Evolutionary conservation across 345 rosid genomes (phyloP).

Genomic region (Bruguiera gymnorhiza): DNA sequence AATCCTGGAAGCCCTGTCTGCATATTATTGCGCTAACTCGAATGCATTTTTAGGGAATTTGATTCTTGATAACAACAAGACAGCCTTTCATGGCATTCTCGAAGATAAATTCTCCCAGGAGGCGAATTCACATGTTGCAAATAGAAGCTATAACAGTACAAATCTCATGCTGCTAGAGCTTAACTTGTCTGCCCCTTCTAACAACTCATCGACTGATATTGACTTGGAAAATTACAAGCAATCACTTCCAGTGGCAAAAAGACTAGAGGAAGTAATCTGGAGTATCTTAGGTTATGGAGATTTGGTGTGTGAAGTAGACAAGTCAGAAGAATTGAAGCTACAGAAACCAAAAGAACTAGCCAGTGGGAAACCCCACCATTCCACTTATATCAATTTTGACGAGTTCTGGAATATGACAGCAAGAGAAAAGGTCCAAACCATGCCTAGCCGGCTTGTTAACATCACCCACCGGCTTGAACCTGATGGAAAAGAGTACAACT

Average conservation of each 20-base stretch:
- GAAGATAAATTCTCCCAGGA: constrained; percentile 17
- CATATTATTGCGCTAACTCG: constrained; percentile 1
- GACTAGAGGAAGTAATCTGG: constrained; percentile 49
- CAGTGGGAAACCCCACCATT: constrained; percentile 30
- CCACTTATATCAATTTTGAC: constrained; percentile 54
- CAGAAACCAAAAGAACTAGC: constrained; percentile 19
- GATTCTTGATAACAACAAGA: constrained; percentile 17
- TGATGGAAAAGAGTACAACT: constrained; percentile 84
- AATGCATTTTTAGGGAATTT: constrained; percentile 32
- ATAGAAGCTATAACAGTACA: constrained; percentile 19
- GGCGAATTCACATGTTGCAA: constrained; percentile 8
- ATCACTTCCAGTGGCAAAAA: constrained; percentile 32
- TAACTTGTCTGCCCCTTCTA: constrained; percentile 28
- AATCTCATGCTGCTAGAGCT: constrained; percentile 36
- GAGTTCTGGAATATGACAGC: constrained; percentile 49
- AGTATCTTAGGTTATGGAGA: constrained; percentile 41
- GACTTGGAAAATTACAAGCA: constrained; percentile 33
- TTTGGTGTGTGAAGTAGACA: constrained; percentile 38
- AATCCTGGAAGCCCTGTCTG: not conserved
- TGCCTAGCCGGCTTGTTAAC: constrained; percentile 46
- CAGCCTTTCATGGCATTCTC: constrained; percentile 13
- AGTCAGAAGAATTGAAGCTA: constrained; percentile 27
- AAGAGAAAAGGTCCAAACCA: constrained; percentile 39
- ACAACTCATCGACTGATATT: constrained; percentile 31
- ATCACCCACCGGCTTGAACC: constrained; percentile 76